A percentile compares a stretch with the other conserved stretches of the same genome.
Evolutionary conservation across 345 rosid species (phyloP).

Genomic region (Bruguiera sexangula): DNA sequence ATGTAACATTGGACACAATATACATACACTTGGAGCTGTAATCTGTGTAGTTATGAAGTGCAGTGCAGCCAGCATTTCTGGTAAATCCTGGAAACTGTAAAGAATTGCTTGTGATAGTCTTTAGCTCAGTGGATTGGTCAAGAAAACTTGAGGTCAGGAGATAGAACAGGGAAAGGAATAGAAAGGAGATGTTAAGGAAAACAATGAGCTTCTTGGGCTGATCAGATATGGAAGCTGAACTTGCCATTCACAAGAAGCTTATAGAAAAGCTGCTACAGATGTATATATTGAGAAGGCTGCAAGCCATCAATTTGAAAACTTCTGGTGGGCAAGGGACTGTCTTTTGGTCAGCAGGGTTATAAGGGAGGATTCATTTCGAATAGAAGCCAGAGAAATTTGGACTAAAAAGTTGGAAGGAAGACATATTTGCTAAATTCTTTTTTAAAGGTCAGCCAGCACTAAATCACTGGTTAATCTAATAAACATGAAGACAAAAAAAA

Average conservation of each 20-base stretch:
- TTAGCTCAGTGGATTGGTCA: constrained; percentile 11
- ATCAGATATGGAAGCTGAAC: constrained; percentile 14
- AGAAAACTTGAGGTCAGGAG: constrained; percentile 21
- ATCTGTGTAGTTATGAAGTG: constrained; percentile 43
- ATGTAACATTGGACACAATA: constrained; percentile 45
- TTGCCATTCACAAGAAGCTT: constrained; percentile 39
- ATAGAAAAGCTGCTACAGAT: constrained; percentile 12
- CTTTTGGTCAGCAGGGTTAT: constrained; percentile 14
- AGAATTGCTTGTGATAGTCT: constrained; percentile 5
- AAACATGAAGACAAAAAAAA: no score
- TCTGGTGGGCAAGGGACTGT: constrained; percentile 15
- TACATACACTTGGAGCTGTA: constrained; percentile 57
- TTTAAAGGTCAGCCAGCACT: not conserved
- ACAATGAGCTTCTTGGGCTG: constrained; percentile 31
- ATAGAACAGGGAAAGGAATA: constrained; percentile 40
- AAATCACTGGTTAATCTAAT: not conserved
- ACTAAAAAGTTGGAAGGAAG: not conserved
- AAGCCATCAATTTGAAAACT: constrained; percentile 21
- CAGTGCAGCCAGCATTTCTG: constrained; percentile 28
- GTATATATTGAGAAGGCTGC: constrained; percentile 10
- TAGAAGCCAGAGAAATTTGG: constrained; percentile 3
- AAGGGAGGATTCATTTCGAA: constrained; percentile 2
- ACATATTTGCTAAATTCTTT: not conserved
- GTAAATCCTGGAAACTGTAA: constrained; percentile 8
- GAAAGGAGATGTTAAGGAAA: constrained; percentile 53